phyloP scores from a whole-genome alignment of 495 filamentous ascomycete species.

The Bacidia rubella region DNA sequence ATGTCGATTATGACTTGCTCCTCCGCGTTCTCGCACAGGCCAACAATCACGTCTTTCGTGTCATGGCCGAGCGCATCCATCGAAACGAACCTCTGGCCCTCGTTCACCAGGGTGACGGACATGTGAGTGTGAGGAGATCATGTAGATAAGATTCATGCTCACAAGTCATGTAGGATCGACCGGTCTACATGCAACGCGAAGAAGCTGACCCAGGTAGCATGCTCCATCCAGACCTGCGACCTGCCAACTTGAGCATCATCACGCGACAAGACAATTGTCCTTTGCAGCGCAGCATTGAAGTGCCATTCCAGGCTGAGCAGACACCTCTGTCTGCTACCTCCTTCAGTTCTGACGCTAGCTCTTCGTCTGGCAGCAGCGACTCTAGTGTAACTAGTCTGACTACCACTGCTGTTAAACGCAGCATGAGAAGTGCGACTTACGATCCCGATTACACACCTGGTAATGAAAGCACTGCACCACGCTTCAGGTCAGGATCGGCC shows the following conservation, averaged over 20 bases:
- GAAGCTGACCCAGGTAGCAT: too few species aligned
- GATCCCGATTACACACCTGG: neutral
- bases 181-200: too few species aligned
- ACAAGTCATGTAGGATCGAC: too few species aligned
- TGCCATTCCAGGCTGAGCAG: too few species aligned
- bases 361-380: neutral
- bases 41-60: neutral
- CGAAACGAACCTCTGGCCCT: neutral
- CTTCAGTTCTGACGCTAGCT: too few species aligned
- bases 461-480: neutral
- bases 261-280: too few species aligned
- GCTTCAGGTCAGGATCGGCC: neutral
- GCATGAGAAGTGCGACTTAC: neutral
- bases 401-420: neutral
- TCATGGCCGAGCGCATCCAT: neutral
- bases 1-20: neutral
- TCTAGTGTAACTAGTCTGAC: neutral
- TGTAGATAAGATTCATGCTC: too few species aligned
- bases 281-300: too few species aligned
- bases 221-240: too few species aligned
- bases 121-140: neutral
- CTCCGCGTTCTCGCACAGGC: neutral
- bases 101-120: neutral
- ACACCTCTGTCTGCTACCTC: too few species aligned
- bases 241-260: too few species aligned